Base-by-base conservation (phyloP, 495 filamentous ascomycete species). In the Poronia punctata region DNA sequence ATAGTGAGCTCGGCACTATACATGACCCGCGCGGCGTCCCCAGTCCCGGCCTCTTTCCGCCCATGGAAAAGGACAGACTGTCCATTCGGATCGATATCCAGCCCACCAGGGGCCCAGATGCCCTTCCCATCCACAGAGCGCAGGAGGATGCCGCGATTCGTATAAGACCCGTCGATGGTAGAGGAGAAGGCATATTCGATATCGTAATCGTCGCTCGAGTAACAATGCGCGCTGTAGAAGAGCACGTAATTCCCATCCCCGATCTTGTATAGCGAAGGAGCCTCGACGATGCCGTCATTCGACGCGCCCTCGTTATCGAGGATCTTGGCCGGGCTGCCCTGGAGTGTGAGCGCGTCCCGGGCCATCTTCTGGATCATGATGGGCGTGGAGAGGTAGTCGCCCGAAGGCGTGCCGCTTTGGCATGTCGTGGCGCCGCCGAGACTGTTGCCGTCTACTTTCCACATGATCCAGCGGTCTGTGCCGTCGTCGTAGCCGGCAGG, bases 161-260 rank as follows among this genome's bases (percentile, higher is more conserved):
- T 53, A 50, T 71, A 80, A 11, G 64, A 67, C 3, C 74, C 74
- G 7, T 55, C 50, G 11, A 80, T 58, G 7, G 49, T 61, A 22
- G 40, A 45, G 5, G 68, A 59, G 30, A 66, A 71, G 6, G 75
- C 75, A 50, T 72, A 80, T 35, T 70, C 70, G 20, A 76, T 61
- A 34, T 76, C 70, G 48, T 80, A 82, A 30, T 58, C 43, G 4
- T 60, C 54, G 29, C 65, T 68, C 0, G 62, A 69, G 49, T 64
- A 81, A 53, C 71, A 77, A 40, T 79, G 71, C 4, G 68, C 71
- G 35, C 75, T 79, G 55, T 76, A 84, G 40, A 80, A 80, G 3
- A 84, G 59, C 40, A 74, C 67, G 53, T 76, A 82, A 14, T 58
- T 67, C 5, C 69, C 71, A 28, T 65, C 64, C 20, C 46, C 57